phyloP scores from a whole-genome alignment of 1,284 basidiomycete species.

The Cronartium quercuum region DNA sequence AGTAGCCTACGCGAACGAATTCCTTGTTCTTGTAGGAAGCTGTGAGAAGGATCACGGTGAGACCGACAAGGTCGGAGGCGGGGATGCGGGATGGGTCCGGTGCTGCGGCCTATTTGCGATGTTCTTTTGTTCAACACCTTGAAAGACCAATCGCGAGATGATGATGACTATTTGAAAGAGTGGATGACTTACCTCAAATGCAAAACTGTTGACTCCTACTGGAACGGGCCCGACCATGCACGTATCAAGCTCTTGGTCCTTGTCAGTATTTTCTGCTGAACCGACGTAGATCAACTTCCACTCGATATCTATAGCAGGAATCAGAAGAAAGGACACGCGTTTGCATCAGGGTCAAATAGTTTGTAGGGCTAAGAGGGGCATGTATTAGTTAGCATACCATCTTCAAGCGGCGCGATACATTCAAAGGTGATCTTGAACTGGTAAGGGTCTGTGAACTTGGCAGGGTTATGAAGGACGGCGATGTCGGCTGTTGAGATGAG shows the following conservation, averaged over 20 bases:
- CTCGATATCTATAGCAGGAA: conserved; percentile 65
- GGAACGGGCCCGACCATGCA: conserved; percentile 82
- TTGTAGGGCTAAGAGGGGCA: neutral
- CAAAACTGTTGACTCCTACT: conserved; percentile 88
- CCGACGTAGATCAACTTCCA: conserved; percentile 98
- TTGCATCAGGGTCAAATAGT: neutral
- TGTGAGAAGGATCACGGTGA: conserved; percentile 85
- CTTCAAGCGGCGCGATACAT: conserved; percentile 84
- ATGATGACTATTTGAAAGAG: conserved; percentile 10
- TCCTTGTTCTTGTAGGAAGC: conserved; percentile 86
- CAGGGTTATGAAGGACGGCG: conserved; percentile 76
- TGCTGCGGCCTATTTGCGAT: conserved; percentile 52
- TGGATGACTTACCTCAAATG: conserved; percentile 63
- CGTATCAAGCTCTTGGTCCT: conserved; percentile 86
- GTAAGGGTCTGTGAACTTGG: conserved; percentile 82
- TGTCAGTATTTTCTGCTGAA: conserved; percentile 79
- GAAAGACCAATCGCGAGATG: neutral
- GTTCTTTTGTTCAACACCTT: neutral
- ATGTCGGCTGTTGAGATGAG: conserved; percentile 43
- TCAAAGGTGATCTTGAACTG: conserved; percentile 95
- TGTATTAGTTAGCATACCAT: conserved; percentile 58
- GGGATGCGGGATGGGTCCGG: conserved; percentile 67
- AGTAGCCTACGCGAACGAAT: conserved; percentile 97
- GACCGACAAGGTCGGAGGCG: conserved; percentile 73
- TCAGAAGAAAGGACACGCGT: neutral